phyloP scores from a whole-genome alignment of 2,329 filamentous ascomycete species.

The Aureobasidium sp. region DNA sequence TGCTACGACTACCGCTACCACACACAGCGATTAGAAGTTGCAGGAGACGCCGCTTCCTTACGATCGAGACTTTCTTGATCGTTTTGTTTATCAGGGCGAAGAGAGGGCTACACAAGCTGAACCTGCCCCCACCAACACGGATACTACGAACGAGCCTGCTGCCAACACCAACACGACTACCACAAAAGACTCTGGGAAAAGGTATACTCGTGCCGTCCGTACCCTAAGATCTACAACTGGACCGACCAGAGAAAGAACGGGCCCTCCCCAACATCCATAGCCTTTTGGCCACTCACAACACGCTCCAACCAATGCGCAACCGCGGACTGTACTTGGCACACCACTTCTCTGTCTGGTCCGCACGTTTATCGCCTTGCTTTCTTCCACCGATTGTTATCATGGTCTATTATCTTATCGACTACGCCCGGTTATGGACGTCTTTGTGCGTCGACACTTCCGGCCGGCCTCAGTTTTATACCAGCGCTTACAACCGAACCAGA shows the following conservation, averaged over 20 bases:
- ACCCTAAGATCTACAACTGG: no score
- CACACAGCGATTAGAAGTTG: neutral
- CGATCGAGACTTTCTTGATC: neutral
- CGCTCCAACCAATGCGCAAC: neutral
- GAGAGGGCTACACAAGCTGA: neutral
- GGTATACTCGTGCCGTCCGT: neutral
- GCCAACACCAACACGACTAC: neutral
- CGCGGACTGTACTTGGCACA: neutral
- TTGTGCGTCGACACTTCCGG: neutral
- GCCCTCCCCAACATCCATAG: neutral
- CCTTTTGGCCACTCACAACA: neutral
- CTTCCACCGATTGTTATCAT: neutral
- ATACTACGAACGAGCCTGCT: neutral
- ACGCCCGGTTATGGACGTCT: neutral
- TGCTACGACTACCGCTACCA: neutral
- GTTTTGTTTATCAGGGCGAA: neutral
- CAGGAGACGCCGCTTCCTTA: neutral
- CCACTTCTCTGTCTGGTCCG: neutral
- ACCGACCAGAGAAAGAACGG: no score
- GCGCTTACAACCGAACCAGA: neutral
- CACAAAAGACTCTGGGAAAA: neutral
- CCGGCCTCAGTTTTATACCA: neutral
- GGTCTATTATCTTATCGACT: neutral
- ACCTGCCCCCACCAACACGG: neutral
- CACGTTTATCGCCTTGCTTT: neutral